Conservation (phyloP, 805 yeast species). For the Clavispora santaluciae region DNA sequence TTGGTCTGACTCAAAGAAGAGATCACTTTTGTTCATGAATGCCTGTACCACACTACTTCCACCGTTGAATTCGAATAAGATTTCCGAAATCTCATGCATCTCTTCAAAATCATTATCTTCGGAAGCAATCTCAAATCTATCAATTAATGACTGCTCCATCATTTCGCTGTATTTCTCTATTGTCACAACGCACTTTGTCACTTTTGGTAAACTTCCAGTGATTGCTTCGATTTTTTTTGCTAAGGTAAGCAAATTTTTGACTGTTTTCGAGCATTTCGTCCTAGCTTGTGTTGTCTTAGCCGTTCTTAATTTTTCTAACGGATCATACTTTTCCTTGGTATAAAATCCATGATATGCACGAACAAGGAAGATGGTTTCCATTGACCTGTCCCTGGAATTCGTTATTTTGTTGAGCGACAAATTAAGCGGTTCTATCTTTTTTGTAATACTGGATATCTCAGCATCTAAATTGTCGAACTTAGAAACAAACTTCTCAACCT, state of each 20-base stretch:
- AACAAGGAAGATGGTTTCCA: conserved; percentile 66
- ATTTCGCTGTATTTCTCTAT: conserved; percentile 71
- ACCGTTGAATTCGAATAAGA: conserved; percentile 75
- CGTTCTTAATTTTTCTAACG: conserved; percentile 55
- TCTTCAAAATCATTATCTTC: conserved; percentile 60
- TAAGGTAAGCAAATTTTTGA: conserved; percentile 59
- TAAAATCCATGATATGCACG: conserved; percentile 74
- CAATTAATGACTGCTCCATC: conserved; percentile 69
- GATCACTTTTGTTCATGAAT: conserved; percentile 74
- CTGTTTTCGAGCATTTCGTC: conserved; percentile 62
- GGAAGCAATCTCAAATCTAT: conserved; percentile 70
- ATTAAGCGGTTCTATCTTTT: conserved; percentile 64
- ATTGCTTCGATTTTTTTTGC: conserved; percentile 53
- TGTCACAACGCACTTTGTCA: conserved; percentile 29
- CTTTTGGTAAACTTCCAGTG: conserved; percentile 39
- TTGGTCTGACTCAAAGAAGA: conserved; percentile 43
- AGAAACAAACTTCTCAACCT: conserved; percentile 41
- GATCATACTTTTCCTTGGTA: conserved; percentile 48
- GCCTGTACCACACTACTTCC: conserved; percentile 78
- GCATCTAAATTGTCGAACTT: conserved; percentile 49
- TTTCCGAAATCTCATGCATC: conserved; percentile 71
- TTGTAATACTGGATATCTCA: conserved; percentile 52
- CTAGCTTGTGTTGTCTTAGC: conserved; percentile 45
- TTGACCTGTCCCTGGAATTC: conserved; percentile 67
- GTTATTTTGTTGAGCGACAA: conserved; percentile 63